Evolutionary conservation across 2,329 filamentous ascomycete species (phyloP), one percentile per base, ranked within the genome.

Genomic region (Neonectria neomacrospora): DNA sequence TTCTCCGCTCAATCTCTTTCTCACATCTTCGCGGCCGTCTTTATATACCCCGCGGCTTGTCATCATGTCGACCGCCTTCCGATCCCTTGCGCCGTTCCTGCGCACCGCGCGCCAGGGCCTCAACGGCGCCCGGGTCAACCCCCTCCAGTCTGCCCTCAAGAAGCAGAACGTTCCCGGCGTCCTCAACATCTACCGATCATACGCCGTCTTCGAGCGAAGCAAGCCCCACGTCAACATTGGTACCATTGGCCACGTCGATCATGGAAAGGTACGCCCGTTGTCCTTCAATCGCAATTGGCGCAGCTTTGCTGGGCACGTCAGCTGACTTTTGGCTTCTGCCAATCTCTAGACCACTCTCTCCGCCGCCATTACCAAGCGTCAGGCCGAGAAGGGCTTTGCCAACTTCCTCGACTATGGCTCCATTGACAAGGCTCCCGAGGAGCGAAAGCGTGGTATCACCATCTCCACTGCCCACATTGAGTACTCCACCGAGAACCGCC

Each of bases 151-250:
- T 75, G 86, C 88, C 68, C 80, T 91, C 74, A 86, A 85, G 76
- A 81, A 82, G 71, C 86, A 89, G 80, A 88, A 87, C 77, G 85
- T 85, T 70, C 84, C 86, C 71, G 86, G 87, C 67, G 85, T 90
- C 72, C 83, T 91, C 75, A 90, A 89, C 81, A 81, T 90, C 75
- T 85, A 86, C 77, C 85, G 88, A 72, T 84, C 84, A 77, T 91
- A 90, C 73, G 88, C 88, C 66, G 85, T 86, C 61, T 99, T 91
- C 79, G 89, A 96, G 87, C 90, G 96, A 78, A 90, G 86, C 78
- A 99, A 99, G 88, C 96, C 96, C 64, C 96, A 99, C 81, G 95
- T 99, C 71, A 99, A 99, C 85, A 96, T 99, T 77, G 96, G 96
- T 92, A 99, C 96, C 74, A 99, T 99, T 83, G 96, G 96, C 75